phyloP scores from a whole-genome alignment of 345 rosid genomes.

The Salix purpurea region DNA sequence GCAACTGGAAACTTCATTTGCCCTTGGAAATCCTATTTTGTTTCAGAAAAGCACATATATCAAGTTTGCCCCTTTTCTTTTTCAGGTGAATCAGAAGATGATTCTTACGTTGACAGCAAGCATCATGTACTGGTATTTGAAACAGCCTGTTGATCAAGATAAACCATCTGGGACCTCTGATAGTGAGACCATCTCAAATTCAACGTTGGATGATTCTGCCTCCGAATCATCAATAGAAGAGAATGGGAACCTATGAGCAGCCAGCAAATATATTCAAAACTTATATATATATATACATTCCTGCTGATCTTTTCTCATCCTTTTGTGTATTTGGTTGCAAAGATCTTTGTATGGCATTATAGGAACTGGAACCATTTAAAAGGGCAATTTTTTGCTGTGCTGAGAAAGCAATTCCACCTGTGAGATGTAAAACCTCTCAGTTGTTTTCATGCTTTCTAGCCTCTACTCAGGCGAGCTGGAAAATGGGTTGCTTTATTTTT shows the following conservation, averaged over 20 bases:
- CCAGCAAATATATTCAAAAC: neutral
- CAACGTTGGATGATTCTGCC: conserved; percentile 80
- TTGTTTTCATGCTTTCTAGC: too few species aligned
- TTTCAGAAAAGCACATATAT: too few species aligned
- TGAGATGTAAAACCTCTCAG: too few species aligned
- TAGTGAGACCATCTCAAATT: conserved; percentile 63
- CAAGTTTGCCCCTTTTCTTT: neutral
- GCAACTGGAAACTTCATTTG: too few species aligned
- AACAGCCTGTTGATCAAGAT: conserved; percentile 59
- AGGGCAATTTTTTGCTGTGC: neutral
- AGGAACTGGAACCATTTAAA: neutral
- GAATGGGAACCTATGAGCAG: conserved; percentile 32
- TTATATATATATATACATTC: neutral
- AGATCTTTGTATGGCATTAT: neutral
- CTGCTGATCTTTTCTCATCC: neutral
- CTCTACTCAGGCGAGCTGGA: too few species aligned
- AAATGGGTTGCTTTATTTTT: too few species aligned
- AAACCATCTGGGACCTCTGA: conserved; percentile 59
- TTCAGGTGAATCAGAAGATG: conserved; percentile 97
- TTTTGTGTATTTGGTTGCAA: neutral
- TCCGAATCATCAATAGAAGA: conserved; percentile 69
- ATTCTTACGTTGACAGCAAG: conserved; percentile 88
- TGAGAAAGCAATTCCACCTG: too few species aligned
- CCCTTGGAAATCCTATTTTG: too few species aligned
- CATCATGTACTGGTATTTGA: conserved; percentile 87